Conservation (phyloP, 257 asterid genomes). For the Petunia axillaris region DNA sequence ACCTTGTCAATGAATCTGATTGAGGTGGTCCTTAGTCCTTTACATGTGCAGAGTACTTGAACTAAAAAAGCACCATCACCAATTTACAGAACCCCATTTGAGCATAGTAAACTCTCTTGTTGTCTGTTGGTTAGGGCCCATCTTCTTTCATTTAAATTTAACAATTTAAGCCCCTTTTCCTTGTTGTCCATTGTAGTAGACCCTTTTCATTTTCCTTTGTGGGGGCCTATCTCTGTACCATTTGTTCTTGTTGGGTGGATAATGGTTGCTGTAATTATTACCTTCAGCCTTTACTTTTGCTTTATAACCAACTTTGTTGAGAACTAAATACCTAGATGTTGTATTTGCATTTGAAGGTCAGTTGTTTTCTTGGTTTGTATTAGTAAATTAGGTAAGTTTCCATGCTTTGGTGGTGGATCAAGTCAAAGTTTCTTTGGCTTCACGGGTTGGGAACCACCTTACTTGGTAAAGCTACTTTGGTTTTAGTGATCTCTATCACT, state of each 20-base stretch:
- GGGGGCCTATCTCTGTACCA: conserved; percentile 19
- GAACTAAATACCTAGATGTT: conserved; percentile 25
- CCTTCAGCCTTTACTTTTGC: conserved; percentile 43
- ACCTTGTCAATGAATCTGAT: conserved; percentile 37
- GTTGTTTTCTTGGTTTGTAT: conserved; percentile 3
- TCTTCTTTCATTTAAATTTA: conserved; percentile 28
- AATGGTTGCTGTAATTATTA: conserved; percentile 43
- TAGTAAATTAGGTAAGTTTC: not conserved
- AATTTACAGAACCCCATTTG: conserved; percentile 23
- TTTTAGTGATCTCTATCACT: conserved; percentile 14
- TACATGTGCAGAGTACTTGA: conserved; percentile 7
- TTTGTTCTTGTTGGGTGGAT: conserved; percentile 38
- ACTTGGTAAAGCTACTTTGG: not conserved
- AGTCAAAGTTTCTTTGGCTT: conserved; percentile 2
- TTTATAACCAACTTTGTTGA: conserved; percentile 31
- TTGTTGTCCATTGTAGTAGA: conserved; percentile 25
- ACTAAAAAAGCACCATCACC: conserved; percentile 22
- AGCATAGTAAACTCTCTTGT: conserved; percentile 21
- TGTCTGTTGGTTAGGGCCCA: conserved; percentile 26
- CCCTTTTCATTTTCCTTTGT: conserved; percentile 28
- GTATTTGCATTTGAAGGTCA: conserved; percentile 4
- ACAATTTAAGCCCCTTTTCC: conserved; percentile 25
- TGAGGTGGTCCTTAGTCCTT: conserved; percentile 25
- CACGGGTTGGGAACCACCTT: not conserved
- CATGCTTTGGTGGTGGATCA: not conserved